Percentiles rank a stretch among this genome's conserved stretches.
Evolutionary conservation across 371 early-diverging fungal genomes (phyloP).

Genomic region (Nematocida major): DNA sequence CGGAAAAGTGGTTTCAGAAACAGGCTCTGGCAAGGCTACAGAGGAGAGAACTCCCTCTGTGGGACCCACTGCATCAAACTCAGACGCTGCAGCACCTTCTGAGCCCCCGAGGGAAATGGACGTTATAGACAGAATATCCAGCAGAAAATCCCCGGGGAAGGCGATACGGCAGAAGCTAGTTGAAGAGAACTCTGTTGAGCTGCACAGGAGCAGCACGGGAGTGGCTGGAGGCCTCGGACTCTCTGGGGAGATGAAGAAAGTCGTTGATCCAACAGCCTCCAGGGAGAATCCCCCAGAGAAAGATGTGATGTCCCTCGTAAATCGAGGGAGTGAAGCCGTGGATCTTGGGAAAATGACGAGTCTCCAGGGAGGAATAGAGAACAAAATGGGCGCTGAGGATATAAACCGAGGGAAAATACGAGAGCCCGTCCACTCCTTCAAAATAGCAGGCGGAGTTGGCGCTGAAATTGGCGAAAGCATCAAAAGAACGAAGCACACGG

Average conservation of each 20-base stretch:
- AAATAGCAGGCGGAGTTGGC: constrained; percentile 29
- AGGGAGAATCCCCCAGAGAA: not conserved
- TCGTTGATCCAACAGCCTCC: not conserved
- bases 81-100: not conserved
- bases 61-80: too few relatives aligned
- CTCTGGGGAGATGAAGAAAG: not conserved
- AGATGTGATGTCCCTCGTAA: not conserved
- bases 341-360: too few relatives aligned
- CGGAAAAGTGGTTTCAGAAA: too few relatives aligned
- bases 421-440: not conserved
- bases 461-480: constrained; percentile 1
- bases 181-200: not conserved
- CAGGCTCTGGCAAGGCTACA: too few relatives aligned
- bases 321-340: not conserved
- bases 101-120: not conserved
- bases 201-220: not conserved
- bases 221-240: not conserved
- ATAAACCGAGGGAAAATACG: constrained; percentile 29
- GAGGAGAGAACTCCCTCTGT: too few relatives aligned
- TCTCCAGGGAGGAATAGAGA: constrained; percentile 36
- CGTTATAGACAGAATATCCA: not conserved
- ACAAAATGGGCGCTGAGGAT: constrained; percentile 12
- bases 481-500: not conserved
- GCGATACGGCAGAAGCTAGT: not conserved
- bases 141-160: not conserved